These are phyloP conservation scores for Paraurostyla sp. DNA, from an alignment of 73 alveolate genomes.

Conservation along the genomic window DNA sequence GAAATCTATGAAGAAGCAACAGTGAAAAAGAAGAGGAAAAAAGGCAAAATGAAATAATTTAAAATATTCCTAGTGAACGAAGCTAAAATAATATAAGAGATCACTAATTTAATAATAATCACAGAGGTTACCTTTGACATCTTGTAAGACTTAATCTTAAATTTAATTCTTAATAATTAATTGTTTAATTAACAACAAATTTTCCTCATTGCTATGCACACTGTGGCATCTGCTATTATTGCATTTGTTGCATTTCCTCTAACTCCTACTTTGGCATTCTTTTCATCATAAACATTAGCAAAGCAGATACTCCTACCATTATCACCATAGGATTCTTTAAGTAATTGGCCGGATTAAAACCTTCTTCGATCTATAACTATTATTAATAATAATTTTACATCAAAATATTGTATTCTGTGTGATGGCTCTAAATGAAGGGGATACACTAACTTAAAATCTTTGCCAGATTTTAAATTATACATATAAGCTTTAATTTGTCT, in stretches of 20 bases:
- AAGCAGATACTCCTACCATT: slow-evolving; percentile 48
- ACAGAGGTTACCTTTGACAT: neutral
- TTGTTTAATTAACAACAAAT: neutral
- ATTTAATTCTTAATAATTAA: neutral
- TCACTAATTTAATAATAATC: neutral
- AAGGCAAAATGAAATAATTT: neutral
- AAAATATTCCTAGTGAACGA: neutral
- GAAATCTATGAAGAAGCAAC: neutral
- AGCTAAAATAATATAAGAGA: neutral
- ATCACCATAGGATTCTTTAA: slow-evolving; percentile 55
- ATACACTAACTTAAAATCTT: slow-evolving; percentile 19
- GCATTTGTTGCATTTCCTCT: slow-evolving; percentile 46
- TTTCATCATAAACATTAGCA: slow-evolving; percentile 62
- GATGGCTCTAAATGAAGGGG: slow-evolving; percentile 54
- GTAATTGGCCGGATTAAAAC: slow-evolving; percentile 29
- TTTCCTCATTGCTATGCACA: slow-evolving; percentile 51
- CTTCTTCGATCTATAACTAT: slow-evolving; percentile 24
- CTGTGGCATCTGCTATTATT: slow-evolving; percentile 35
- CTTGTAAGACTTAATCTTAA: neutral
- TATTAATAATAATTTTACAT: neutral
- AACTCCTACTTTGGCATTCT: slow-evolving; percentile 61
- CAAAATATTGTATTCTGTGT: slow-evolving; percentile 46
- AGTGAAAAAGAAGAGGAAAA: neutral
- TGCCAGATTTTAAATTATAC: slow-evolving; percentile 56
- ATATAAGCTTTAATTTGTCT: slow-evolving; percentile 47